A percentile compares a stretch with the other conserved stretches of the same genome.
These are phyloP conservation scores for Lactuca sativa DNA, from an alignment of 129 eudicot species.

Conservation along the genomic window DNA sequence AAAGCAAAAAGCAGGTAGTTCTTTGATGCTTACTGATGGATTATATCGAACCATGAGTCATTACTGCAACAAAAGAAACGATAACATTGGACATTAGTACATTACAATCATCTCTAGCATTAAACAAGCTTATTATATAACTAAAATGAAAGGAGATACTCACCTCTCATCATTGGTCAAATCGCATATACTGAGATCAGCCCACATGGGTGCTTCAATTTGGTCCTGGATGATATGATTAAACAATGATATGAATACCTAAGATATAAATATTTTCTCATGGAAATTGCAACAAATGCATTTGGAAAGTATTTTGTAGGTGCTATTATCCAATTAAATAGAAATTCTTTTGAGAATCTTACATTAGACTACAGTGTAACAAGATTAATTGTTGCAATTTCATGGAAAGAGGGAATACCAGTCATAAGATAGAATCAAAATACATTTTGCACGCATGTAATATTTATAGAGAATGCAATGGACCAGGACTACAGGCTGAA, in stretches of 20 bases:
- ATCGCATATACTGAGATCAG: conserved; percentile 46
- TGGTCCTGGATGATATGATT: conserved; percentile 44
- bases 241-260: conserved; percentile 13
- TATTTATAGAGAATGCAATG: too few relatives aligned
- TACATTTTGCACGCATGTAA: too few relatives aligned
- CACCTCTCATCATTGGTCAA: conserved; percentile 6
- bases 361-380: too few relatives aligned
- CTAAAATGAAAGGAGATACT: not conserved
- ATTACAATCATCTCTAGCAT: conserved; percentile 5
- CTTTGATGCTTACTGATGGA: conserved; percentile 57
- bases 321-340: not conserved
- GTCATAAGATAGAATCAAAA: too few relatives aligned
- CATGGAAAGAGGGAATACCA: too few relatives aligned
- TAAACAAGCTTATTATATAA: not conserved
- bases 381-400: too few relatives aligned
- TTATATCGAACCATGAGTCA: conserved; percentile 58
- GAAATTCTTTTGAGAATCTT: too few relatives aligned
- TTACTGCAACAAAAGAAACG: conserved; percentile 46
- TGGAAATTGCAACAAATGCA: not conserved
- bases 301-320: not conserved
- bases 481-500: not conserved
- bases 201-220: conserved; percentile 79
- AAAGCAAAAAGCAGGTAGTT: not conserved
- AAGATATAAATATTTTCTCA: not conserved
- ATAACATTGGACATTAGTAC: conserved; percentile 12